Conservation (phyloP, 2,329 filamentous ascomycete species). For the Fusarium penzigii region DNA sequence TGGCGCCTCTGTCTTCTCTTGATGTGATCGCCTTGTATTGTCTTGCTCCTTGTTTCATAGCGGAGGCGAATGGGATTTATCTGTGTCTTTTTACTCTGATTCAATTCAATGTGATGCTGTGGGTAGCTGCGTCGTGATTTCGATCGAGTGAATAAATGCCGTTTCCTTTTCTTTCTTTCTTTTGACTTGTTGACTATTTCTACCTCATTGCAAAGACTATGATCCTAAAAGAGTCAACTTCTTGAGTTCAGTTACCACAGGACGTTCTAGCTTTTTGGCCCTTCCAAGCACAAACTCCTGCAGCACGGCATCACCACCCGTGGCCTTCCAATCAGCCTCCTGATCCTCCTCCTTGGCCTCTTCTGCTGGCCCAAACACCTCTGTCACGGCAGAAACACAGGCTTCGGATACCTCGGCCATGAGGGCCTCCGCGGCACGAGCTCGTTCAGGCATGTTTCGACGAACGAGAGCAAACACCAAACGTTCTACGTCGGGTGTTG, state of each 20-base stretch:
- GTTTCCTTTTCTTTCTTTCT: slow-evolving; percentile 1
- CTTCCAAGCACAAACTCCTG: slow-evolving; percentile 50
- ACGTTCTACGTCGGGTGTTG: slow-evolving; percentile 70
- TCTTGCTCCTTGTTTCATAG: slow-evolving; percentile 29
- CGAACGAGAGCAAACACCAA: slow-evolving; percentile 77
- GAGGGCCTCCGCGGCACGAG: slow-evolving; percentile 72
- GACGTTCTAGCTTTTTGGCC: slow-evolving; percentile 48
- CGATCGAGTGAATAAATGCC: slow-evolving; percentile 2
- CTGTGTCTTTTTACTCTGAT: slow-evolving; percentile 11
- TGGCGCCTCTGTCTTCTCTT: slow-evolving; percentile 5
- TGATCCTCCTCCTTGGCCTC: slow-evolving; percentile 22
- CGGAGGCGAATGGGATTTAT: slow-evolving; percentile 35
- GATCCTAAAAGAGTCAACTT: slow-evolving; percentile 53
- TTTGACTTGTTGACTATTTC: not conserved
- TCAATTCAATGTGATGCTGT: not conserved
- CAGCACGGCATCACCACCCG: slow-evolving; percentile 55
- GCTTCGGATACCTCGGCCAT: slow-evolving; percentile 73
- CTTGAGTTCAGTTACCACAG: slow-evolving; percentile 50
- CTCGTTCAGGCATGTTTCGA: slow-evolving; percentile 84
- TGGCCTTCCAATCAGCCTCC: slow-evolving; percentile 35
- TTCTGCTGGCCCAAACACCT: slow-evolving; percentile 59
- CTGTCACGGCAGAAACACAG: slow-evolving; percentile 65
- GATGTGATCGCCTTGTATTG: slow-evolving; percentile 19
- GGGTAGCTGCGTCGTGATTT: not conserved
- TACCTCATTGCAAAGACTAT: slow-evolving; percentile 11